Evolutionary conservation across 75 land plant genomes (phyloP).

Genomic region (Isoetes taiwanensis): DNA sequence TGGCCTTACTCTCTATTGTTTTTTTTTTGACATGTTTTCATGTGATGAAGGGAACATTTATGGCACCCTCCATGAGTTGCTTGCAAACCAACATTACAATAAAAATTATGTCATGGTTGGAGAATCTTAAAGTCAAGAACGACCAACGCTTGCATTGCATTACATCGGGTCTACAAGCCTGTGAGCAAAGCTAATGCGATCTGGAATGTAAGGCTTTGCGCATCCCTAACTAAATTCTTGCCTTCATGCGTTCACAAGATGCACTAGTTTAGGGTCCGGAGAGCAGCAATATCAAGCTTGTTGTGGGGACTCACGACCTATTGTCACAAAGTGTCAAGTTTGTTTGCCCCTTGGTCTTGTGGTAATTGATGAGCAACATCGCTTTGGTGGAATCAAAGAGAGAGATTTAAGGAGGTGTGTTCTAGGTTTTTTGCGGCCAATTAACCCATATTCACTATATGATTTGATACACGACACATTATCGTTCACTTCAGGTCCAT

Average conservation of each 20-base stretch:
- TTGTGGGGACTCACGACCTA: conserved; percentile 84
- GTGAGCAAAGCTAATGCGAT: conserved; percentile 50
- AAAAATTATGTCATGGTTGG: conserved; percentile 38
- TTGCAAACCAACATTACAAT: conserved; percentile 74
- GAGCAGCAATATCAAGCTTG: conserved; percentile 53
- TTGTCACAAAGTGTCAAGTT: conserved; percentile 62
- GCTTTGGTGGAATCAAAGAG: conserved; percentile 90
- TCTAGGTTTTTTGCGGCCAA: too few relatives aligned
- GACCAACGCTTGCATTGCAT: conserved; percentile 63
- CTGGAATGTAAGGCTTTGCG: conserved; percentile 35
- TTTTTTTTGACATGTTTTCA: too few relatives aligned
- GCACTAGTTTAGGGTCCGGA: conserved; percentile 37
- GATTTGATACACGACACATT: too few relatives aligned
- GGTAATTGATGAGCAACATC: conserved; percentile 92
- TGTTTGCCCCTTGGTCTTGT: conserved; percentile 58
- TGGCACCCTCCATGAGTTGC: conserved; percentile 94
- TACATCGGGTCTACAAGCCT: conserved; percentile 81
- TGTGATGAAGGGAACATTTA: conserved; percentile 63
- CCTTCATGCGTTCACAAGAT: neutral
- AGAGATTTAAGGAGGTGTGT: conserved; percentile 68
- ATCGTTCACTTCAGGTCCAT: too few relatives aligned
- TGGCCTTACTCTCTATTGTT: too few relatives aligned
- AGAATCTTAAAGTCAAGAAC: conserved; percentile 29
- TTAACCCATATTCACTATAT: too few relatives aligned
- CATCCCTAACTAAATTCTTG: neutral